phyloP scores from a whole-genome alignment of 495 filamentous ascomycete species.

The Penicillium canariense region DNA sequence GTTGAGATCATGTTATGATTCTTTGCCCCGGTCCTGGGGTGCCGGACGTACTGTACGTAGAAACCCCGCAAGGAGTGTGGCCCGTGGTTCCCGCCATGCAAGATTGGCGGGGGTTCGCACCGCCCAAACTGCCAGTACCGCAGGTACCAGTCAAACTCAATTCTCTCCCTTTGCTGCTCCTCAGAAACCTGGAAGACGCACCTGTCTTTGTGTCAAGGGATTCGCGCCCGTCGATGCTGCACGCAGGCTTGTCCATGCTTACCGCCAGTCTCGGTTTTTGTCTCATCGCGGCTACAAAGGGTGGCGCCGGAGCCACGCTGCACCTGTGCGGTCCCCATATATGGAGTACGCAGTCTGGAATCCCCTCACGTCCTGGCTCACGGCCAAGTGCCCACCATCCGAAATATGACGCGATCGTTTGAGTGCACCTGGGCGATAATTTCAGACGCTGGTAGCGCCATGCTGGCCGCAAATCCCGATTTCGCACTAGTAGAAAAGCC shows the following conservation, averaged over 20 bases:
- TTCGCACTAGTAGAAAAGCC: no score
- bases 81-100: constrained; percentile 11
- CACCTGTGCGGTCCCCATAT: background rate
- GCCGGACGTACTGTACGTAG: no score
- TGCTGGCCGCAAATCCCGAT: no score
- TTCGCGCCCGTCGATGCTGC: background rate
- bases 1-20: no score
- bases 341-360: background rate
- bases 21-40: no score
- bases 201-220: background rate
- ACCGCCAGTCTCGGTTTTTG: background rate
- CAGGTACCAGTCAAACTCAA: constrained; percentile 3
- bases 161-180: background rate
- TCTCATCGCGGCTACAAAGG: constrained; percentile 1
- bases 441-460: no score
- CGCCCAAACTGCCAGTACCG: background rate
- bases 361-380: background rate
- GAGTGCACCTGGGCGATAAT: no score
- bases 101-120: background rate
- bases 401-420: no score
- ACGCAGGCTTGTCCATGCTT: background rate
- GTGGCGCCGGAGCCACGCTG: background rate
- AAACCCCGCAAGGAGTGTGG: background rate
- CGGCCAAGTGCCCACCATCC: no score
- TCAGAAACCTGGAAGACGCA: background rate